Conservation (phyloP, 768 basidiomycete species). For the Psilocybe cubensis region DNA sequence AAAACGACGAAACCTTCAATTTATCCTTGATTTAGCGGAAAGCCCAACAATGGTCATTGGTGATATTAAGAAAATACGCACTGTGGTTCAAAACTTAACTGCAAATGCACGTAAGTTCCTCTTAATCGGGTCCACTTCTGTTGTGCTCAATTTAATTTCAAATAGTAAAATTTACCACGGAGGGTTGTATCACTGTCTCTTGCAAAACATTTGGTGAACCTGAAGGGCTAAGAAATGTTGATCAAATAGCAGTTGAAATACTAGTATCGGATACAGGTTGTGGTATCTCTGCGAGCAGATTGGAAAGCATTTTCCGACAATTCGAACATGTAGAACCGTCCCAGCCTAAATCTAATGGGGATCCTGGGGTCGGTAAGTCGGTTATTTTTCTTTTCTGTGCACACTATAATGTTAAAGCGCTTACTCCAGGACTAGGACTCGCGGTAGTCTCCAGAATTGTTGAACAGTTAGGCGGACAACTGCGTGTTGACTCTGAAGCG, state of each 20-base stretch:
- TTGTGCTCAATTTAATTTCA: not conserved
- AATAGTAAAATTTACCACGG: slow-evolving; percentile 71
- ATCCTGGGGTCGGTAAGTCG: slow-evolving; percentile 51
- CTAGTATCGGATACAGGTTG: slow-evolving; percentile 73
- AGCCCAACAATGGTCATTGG: slow-evolving; percentile 69
- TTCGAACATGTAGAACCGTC: slow-evolving; percentile 75
- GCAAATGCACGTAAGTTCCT: slow-evolving; percentile 66
- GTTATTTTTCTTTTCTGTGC: not conserved
- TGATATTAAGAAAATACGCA: slow-evolving; percentile 73
- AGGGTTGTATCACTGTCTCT: slow-evolving; percentile 62
- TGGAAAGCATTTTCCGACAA: slow-evolving; percentile 79
- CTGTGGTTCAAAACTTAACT: slow-evolving; percentile 77
- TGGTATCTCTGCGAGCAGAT: slow-evolving; percentile 66
- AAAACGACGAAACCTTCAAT: slow-evolving; percentile 57
- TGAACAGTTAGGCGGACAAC: slow-evolving; percentile 76
- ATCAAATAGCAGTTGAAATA: slow-evolving; percentile 66
- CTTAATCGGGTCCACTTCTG: not conserved
- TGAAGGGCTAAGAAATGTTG: slow-evolving; percentile 46
- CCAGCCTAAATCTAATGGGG: slow-evolving; percentile 37
- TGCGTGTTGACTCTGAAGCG: slow-evolving; percentile 76
- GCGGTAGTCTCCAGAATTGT: slow-evolving; percentile 84
- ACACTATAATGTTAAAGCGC: not conserved
- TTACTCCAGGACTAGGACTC: slow-evolving; percentile 62
- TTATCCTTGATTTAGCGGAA: slow-evolving; percentile 55
- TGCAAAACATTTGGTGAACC: slow-evolving; percentile 57